Percentiles rank a stretch among this genome's conserved stretches.
phyloP scores from a whole-genome alignment of 768 basidiomycete species.

The Lactarius hatsudake region DNA sequence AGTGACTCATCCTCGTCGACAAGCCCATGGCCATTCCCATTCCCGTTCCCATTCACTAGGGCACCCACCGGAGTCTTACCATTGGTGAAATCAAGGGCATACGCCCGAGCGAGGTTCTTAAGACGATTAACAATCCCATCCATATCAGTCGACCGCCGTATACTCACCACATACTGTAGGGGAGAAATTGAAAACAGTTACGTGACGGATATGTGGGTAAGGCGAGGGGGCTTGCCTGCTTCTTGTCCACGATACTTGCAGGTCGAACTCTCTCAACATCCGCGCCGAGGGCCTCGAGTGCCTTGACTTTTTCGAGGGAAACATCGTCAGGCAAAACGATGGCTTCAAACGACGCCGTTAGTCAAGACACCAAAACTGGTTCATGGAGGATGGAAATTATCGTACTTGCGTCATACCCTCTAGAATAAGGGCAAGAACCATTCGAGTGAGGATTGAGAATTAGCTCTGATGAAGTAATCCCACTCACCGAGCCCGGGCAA shows the following conservation, averaged over 20 bases:
- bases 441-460: not conserved
- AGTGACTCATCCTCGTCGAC: slow-evolving; percentile 41
- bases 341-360: slow-evolving; percentile 42
- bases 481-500: slow-evolving; percentile 77
- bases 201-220: slow-evolving; percentile 25
- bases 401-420: slow-evolving; percentile 87
- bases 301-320: slow-evolving; percentile 86
- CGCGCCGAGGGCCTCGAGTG: slow-evolving; percentile 80
- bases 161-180: slow-evolving; percentile 38
- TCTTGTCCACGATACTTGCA: slow-evolving; percentile 94
- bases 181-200: slow-evolving; percentile 20
- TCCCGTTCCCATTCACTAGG: slow-evolving; percentile 34
- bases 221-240: slow-evolving; percentile 57
- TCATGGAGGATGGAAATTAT: slow-evolving; percentile 21
- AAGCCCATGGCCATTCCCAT: slow-evolving; percentile 32
- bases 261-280: slow-evolving; percentile 89
- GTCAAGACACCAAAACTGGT: not conserved
- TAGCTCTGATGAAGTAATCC: not conserved
- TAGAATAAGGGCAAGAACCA: slow-evolving; percentile 32
- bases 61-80: slow-evolving; percentile 32
- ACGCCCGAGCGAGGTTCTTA: slow-evolving; percentile 84
- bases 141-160: not conserved
- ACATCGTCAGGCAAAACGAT: slow-evolving; percentile 91
- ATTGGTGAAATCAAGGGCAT: slow-evolving; percentile 71
- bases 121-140: not conserved